phyloP scores from a whole-genome alignment of 306 rosid genomes.

The Lathyrus oleraceus region DNA sequence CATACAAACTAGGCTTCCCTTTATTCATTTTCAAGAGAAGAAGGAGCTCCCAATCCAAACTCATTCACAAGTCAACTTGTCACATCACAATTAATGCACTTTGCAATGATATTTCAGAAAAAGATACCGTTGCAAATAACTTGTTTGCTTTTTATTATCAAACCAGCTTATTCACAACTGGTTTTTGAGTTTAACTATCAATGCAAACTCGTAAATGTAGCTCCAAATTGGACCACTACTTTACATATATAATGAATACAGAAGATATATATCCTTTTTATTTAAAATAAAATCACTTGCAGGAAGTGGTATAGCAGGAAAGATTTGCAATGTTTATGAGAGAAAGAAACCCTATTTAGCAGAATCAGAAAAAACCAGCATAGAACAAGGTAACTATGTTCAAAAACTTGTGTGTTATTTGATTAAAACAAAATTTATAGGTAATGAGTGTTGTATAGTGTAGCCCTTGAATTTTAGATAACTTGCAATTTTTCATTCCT shows the following conservation, averaged over 20 bases:
- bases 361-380: background rate
- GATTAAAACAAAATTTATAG: background rate
- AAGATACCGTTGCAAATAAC: background rate
- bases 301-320: background rate
- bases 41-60: background rate
- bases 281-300: background rate
- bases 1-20: background rate
- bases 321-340: background rate
- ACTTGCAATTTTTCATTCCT: background rate
- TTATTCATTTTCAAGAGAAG: background rate
- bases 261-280: background rate
- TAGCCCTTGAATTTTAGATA: background rate
- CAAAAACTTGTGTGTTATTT: background rate
- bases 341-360: constrained; percentile 28
- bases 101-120: constrained; percentile 4
- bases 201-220: background rate
- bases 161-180: background rate
- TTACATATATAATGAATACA: background rate
- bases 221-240: background rate
- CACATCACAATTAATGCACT: constrained; percentile 4
- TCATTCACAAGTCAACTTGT: constrained; percentile 1
- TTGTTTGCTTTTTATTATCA: constrained; percentile 3
- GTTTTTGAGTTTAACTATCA: background rate
- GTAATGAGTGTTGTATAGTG: background rate
- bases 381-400: background rate